These are phyloP conservation scores for Pythium grandisporangium DNA, from an alignment of 352 stramenopile species.

Conservation along the genomic window DNA sequence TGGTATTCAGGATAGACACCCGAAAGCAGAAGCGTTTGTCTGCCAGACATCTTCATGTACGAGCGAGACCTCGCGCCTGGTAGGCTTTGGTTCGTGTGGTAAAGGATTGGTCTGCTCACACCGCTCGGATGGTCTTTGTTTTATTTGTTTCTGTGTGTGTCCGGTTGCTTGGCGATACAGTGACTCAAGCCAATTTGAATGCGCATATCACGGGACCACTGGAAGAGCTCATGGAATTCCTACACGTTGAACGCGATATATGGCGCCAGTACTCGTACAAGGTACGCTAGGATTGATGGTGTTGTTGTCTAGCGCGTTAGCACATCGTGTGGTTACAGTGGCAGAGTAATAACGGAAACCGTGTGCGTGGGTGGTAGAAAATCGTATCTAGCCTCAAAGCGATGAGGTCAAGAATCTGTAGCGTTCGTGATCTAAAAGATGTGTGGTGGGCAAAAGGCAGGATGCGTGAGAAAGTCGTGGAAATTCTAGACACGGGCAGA, in stretches of 20 bases:
- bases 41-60: conserved; percentile 69
- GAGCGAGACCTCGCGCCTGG: too few species aligned
- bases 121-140: too few species aligned
- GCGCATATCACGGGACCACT: conserved; percentile 64
- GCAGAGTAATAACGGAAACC: too few species aligned
- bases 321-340: neutral
- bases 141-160: neutral
- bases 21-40: conserved; percentile 49
- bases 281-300: conserved; percentile 9
- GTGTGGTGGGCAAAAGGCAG: conserved; percentile 61
- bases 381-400: conserved; percentile 63
- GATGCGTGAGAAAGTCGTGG: conserved; percentile 59
- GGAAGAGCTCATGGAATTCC: conserved; percentile 76
- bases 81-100: too few species aligned
- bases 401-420: conserved; percentile 44
- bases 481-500: conserved; percentile 66
- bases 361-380: conserved; percentile 31
- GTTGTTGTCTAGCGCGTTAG: neutral
- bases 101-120: too few species aligned
- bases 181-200: conserved; percentile 64
- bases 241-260: conserved; percentile 63
- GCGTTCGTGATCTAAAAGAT: conserved; percentile 46
- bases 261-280: conserved; percentile 83
- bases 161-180: too few species aligned
- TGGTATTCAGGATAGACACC: conserved; percentile 14